Base-by-base conservation (phyloP, 768 basidiomycete genomes). In the Russula dissimulans region DNA sequence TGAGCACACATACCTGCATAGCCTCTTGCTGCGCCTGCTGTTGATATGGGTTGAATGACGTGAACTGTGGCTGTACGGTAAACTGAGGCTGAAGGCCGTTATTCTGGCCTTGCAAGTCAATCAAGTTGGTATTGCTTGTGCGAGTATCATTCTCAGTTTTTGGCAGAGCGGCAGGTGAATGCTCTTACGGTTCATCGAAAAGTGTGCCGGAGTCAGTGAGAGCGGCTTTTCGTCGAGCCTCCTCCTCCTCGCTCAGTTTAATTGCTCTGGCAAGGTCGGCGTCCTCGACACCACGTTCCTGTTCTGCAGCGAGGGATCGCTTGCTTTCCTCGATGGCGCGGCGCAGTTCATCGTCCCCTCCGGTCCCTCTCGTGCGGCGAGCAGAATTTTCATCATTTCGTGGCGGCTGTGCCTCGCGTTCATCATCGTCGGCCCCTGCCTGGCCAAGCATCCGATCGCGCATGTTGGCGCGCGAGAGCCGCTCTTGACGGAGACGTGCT, bases 1-100 rank as follows among this genome's bases (percentile, higher is more conserved):
- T 29, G 11, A 26, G 15, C 32, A 12, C 46, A 17, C 44, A 29
- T 51, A 78, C 81, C 75, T 89, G 89, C 67, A 85, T 81, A 15
- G 86, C 86, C 71, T 95, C 92, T 67, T 95, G 92, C 67, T 95
- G 89, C 49, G 87, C 83, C 69, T 95, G 95, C 70, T 94, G 92
- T 69, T 91, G 89, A 64, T 91, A 93, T 0, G 91, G 91, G 71
- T 98, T 98, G 79, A 92, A 97, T 0, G 89, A 85, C 8, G 91
- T 93, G 71, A 89, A 91, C 67, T 95, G 93, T 0, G 89, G 89
- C 65, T 87, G 87, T 47, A 92, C 67, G 1, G 88, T 89, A 69
- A 79, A 85, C 66, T 93, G 92, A 2, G 89, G 87, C 69, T 91
- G 89, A 32, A 91, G 58, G 67, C 57, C 56, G 61, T 59, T 39